Conservation (phyloP, 140 eudicot species). For the Senecio squalidus region DNA sequence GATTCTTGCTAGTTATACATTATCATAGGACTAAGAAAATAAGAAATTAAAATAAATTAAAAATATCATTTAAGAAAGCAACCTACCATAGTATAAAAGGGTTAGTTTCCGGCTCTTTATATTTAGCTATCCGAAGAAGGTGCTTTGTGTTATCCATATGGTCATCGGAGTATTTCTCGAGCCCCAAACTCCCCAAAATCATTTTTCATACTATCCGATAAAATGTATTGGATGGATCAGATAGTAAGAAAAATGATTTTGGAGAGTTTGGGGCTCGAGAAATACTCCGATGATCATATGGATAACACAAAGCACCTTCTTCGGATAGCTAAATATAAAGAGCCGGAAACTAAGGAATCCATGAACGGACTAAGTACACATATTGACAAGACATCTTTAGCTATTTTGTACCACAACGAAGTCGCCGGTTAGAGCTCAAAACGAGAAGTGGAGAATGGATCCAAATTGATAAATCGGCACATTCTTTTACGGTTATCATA, state of each 20-base stretch:
- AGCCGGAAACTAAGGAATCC: conserved; percentile 32
- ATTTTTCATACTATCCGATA: too few relatives aligned
- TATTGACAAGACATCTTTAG: conserved; percentile 41
- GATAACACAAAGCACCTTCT: conserved; percentile 37
- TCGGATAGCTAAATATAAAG: conserved; percentile 45
- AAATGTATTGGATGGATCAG: conserved; percentile 37
- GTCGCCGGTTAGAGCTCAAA: conserved; percentile 43
- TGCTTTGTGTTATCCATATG: too few relatives aligned
- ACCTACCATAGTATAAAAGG: too few relatives aligned
- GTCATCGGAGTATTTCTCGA: too few relatives aligned
- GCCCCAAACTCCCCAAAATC: too few relatives aligned
- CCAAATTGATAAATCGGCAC: conserved; percentile 33
- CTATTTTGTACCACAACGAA: conserved; percentile 46
- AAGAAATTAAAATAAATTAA: too few relatives aligned
- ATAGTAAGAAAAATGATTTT: conserved; percentile 44
- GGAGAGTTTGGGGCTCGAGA: conserved; percentile 39
- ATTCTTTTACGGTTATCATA: conserved; percentile 47
- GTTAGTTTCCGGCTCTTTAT: too few relatives aligned
- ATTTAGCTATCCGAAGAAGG: too few relatives aligned
- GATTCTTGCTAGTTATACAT: too few relatives aligned
- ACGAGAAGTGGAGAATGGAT: conserved; percentile 48
- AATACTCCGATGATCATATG: conserved; percentile 38
- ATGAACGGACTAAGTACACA: conserved; percentile 39
- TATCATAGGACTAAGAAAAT: too few relatives aligned
- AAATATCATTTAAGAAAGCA: too few relatives aligned